These are phyloP conservation scores for Cyberlindnera mississippiensis DNA, from an alignment of 805 yeast genomes.

Conservation along the genomic window DNA sequence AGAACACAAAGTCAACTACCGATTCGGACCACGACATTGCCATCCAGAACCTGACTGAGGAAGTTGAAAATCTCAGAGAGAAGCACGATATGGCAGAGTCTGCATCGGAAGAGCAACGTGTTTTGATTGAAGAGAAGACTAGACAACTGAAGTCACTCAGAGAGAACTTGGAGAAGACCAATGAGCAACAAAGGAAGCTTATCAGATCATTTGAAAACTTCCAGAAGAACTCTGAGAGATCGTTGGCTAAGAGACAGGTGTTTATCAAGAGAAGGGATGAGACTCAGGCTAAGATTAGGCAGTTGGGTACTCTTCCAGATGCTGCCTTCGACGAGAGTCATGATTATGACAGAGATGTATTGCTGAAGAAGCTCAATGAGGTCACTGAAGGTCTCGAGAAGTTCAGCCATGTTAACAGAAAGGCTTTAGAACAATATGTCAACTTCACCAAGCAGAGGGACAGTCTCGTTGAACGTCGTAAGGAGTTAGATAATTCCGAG, in stretches of 20 bases:
- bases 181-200: conserved; percentile 51
- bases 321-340: conserved; percentile 52
- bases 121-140: conserved; percentile 16
- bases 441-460: conserved; percentile 71
- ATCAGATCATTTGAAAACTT: conserved; percentile 55
- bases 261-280: conserved; percentile 64
- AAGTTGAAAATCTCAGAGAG: conserved; percentile 27
- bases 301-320: conserved; percentile 86
- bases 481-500: conserved; percentile 66
- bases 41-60: conserved; percentile 18
- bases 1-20: conserved; percentile 21
- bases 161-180: conserved; percentile 42
- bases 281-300: conserved; percentile 66
- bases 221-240: conserved; percentile 62
- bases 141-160: conserved; percentile 32
- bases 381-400: conserved; percentile 55
- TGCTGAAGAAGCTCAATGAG: conserved; percentile 49
- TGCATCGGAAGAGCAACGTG: conserved; percentile 27
- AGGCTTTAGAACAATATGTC: conserved; percentile 80
- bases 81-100: conserved; percentile 29
- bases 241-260: conserved; percentile 56
- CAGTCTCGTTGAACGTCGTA: conserved; percentile 58
- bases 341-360: conserved; percentile 39
- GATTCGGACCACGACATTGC: conserved; percentile 16
- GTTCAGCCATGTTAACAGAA: conserved; percentile 78